Evolutionary conservation across 1,284 basidiomycete genomes (phyloP), one percentile per base, ranked within the genome.

Genomic region (Papiliotrema terrestris): DNA sequence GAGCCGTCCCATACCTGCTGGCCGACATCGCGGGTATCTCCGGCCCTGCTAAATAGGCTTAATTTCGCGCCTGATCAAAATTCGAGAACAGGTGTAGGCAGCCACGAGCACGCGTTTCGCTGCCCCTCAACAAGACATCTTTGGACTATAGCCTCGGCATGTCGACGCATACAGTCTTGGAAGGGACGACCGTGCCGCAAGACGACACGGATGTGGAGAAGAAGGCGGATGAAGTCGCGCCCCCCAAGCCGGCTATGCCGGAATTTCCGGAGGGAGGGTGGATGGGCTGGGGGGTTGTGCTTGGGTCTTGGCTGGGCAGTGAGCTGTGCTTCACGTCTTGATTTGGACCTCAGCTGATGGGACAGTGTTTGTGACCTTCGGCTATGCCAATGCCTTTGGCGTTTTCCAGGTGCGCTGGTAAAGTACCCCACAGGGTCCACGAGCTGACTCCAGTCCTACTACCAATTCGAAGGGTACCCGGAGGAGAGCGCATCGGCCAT

Each of bases 401-500:
- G 49, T 51, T 5, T 51, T 43, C 25, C 49, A 51, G 32, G 49
- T 50, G 29, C 29, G 29, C 11, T 17, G 14, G 46, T 32, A 17
- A 38, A 38, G 14, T 19, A 20, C 17, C 8, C 8, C 46, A 32
- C 25, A 48, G 29, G 14, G 15, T 11, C 5, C 26, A 25, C 45
- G 45, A 6, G 20, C 19, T 22, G 35, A 29, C 36, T 62, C 54
- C 57, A 68, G 53, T 51, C 26, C 2, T 69, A 70, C 59, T 64
- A 71, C 63, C 58, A 65, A 59, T 43, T 47, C 22, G 41, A 52
- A 13, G 51, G 54, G 2, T 67, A 69, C 29, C 43, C 56, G 0
- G 41, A 49, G 5, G 45, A 65, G 42, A 41, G 55, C 11, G 37
- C 66, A 1, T 65, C 66, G 23, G 54, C 55, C 15, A 70, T 73